Conservation (phyloP, 2,329 filamentous ascomycete species). For the Calonectria hawksworthii region DNA sequence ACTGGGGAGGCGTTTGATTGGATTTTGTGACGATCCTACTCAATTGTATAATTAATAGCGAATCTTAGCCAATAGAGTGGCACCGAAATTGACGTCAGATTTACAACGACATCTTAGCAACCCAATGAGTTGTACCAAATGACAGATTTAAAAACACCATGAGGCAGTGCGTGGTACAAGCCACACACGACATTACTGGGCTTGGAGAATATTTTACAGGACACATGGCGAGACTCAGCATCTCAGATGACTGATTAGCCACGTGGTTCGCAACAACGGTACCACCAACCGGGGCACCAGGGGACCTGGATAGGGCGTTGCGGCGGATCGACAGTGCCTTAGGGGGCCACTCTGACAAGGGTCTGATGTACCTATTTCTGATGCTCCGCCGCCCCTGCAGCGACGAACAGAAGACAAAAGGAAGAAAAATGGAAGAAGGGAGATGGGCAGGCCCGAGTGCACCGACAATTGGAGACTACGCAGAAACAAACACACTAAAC, state of each 20-base stretch:
- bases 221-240: constrained; percentile 3
- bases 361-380: constrained; percentile 8
- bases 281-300: constrained; percentile 23
- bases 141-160: neutral
- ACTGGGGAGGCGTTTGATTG: constrained; percentile 33
- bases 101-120: neutral
- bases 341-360: constrained; percentile 18
- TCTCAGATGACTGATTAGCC: constrained; percentile 11
- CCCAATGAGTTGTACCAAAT: neutral
- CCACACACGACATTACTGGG: neutral
- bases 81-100: constrained; percentile 26
- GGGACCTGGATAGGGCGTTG: constrained; percentile 19
- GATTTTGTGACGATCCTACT: constrained; percentile 29
- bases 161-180: neutral
- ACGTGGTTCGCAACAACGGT: constrained; percentile 27
- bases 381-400: neutral
- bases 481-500: neutral
- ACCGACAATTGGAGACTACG: neutral
- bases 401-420: neutral
- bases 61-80: constrained; percentile 18
- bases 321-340: constrained; percentile 22
- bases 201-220: neutral
- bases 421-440: neutral
- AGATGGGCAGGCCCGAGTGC: constrained; percentile 1
- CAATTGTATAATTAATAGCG: constrained; percentile 26